A percentile compares a stretch with the other conserved stretches of the same genome.
These are phyloP conservation scores for Iris macrosiphon DNA, from an alignment of 106 monocot genomes.

Conservation along the genomic window DNA sequence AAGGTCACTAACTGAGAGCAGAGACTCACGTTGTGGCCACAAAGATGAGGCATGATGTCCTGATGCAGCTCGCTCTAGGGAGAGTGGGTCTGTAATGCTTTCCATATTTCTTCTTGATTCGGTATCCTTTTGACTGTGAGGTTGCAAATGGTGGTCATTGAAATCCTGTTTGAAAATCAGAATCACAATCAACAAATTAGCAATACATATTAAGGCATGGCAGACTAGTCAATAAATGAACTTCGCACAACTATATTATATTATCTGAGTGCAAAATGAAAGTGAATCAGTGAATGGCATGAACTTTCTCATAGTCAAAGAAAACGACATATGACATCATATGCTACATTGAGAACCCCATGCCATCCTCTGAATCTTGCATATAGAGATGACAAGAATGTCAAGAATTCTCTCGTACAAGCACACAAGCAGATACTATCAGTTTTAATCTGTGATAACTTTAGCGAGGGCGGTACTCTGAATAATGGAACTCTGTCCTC, in stretches of 20 bases:
- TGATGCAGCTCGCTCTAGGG: slow-evolving; percentile 9
- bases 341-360: no score
- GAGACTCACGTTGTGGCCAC: slow-evolving; percentile 26
- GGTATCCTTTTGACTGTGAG: slow-evolving; percentile 21
- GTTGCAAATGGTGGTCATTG: slow-evolving; percentile 23
- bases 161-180: slow-evolving; percentile 35
- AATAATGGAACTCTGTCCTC: slow-evolving; percentile 33
- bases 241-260: no score
- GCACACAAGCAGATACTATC: background rate
- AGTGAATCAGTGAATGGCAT: background rate
- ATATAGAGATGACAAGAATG: background rate
- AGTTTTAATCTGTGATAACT: background rate
- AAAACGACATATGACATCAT: no score
- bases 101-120: slow-evolving; percentile 32
- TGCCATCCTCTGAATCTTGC: background rate
- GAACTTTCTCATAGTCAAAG: background rate
- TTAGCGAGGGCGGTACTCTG: slow-evolving; percentile 35
- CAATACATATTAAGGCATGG: no score
- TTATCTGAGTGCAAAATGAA: background rate
- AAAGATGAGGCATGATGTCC: slow-evolving; percentile 12
- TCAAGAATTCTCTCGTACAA: no score
- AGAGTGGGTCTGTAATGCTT: slow-evolving; percentile 17
- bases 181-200: no score
- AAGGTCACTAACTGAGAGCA: slow-evolving; percentile 8
- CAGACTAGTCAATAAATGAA: no score